These are phyloP conservation scores for Passiflora organensis DNA, from an alignment of 345 rosid species.

Conservation along the genomic window DNA sequence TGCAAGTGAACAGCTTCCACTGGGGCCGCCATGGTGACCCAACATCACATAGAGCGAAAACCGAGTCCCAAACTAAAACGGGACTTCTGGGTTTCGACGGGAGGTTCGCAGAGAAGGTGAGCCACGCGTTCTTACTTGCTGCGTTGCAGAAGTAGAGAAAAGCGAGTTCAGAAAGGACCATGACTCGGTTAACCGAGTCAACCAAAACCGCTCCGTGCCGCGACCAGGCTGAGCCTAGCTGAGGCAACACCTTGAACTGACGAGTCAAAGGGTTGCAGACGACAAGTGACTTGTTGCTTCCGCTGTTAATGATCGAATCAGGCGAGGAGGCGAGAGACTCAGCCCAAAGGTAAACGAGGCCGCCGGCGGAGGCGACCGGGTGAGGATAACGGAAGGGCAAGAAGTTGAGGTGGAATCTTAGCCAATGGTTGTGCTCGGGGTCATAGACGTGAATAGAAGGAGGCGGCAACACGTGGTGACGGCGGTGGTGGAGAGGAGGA, in stretches of 20 bases:
- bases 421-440: constrained; percentile 56
- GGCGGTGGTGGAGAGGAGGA: constrained; percentile 47
- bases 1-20: constrained; percentile 74
- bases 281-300: constrained; percentile 40
- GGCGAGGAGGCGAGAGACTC: constrained; percentile 38
- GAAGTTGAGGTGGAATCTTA: constrained; percentile 56
- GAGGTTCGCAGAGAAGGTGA: constrained; percentile 67
- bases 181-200: constrained; percentile 59
- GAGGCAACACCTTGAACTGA: constrained; percentile 61
- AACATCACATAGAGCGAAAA: constrained; percentile 70
- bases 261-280: constrained; percentile 78
- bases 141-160: constrained; percentile 54
- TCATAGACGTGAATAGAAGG: constrained; percentile 58
- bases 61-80: constrained; percentile 51
- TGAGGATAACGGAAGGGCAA: constrained; percentile 67
- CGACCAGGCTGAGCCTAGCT: constrained; percentile 91
- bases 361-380: constrained; percentile 68
- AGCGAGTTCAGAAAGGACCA: constrained; percentile 76
- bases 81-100: constrained; percentile 90
- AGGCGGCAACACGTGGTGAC: constrained; percentile 18
- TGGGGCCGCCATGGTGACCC: constrained; percentile 90
- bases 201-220: constrained; percentile 76
- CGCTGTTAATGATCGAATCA: constrained; percentile 24
- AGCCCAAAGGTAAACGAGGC: constrained; percentile 72
- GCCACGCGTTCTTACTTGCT: constrained; percentile 37